phyloP scores from a whole-genome alignment of 1,284 basidiomycete genomes.

The Cystobasidium slooffiae region DNA sequence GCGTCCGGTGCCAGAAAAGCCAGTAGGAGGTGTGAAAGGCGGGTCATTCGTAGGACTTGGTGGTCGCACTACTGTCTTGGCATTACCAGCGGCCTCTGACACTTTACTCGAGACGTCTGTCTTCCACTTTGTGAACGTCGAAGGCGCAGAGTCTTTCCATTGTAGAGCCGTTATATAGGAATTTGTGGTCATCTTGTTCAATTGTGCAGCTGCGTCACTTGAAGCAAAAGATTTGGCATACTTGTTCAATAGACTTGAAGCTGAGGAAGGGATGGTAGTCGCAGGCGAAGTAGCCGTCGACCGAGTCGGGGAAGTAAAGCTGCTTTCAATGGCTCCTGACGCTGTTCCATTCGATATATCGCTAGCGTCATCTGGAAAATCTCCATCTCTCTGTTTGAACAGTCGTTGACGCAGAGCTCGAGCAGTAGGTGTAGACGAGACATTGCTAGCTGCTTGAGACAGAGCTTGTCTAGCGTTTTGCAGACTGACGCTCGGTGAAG shows the following conservation, averaged over 20 bases:
- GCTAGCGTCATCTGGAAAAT: slow-evolving; percentile 41
- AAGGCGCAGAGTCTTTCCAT: slow-evolving; percentile 30
- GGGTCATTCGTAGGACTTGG: slow-evolving; percentile 41
- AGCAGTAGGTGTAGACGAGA: slow-evolving; percentile 22
- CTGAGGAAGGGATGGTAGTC: slow-evolving; percentile 32
- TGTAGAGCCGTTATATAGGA: slow-evolving; percentile 37
- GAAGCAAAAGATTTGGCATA: slow-evolving; percentile 32
- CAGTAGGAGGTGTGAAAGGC: slow-evolving; percentile 40
- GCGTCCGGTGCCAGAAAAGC: slow-evolving; percentile 8
- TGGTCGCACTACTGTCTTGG: slow-evolving; percentile 34
- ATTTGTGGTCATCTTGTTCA: slow-evolving; percentile 42
- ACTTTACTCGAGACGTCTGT: slow-evolving; percentile 26
- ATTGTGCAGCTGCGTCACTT: slow-evolving; percentile 31
- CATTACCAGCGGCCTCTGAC: slow-evolving; percentile 34
- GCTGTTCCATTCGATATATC: slow-evolving; percentile 35
- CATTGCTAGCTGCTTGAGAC: slow-evolving; percentile 9
- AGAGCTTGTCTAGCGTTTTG: slow-evolving; percentile 19
- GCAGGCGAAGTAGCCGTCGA: slow-evolving; percentile 18
- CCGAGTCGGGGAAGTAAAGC: slow-evolving; percentile 6
- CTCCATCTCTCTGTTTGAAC: slow-evolving; percentile 17
- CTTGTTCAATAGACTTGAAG: slow-evolving; percentile 34
- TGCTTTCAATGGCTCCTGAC: slow-evolving; percentile 19
- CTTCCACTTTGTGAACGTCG: slow-evolving; percentile 25
- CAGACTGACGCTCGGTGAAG: slow-evolving; percentile 14
- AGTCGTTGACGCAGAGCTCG: slow-evolving; percentile 33